Percentiles rank a stretch among this genome's conserved stretches.
Conservation (phyloP, 1,284 basidiomycete species). For the Apiotrichum gracile region DNA sequence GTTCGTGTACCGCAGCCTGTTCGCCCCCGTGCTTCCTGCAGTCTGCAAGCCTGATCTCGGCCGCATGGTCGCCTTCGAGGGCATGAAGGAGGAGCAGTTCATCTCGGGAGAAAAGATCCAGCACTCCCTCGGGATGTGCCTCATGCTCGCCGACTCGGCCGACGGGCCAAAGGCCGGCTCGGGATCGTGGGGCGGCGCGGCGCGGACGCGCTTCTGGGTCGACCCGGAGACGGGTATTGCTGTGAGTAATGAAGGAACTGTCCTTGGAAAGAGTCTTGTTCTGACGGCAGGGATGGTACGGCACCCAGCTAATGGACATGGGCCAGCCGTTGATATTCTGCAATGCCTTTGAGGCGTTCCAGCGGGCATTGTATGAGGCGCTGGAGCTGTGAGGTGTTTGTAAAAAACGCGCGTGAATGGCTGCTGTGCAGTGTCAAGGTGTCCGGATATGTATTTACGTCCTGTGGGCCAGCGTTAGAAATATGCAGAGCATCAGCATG, state of each 20-base stretch:
- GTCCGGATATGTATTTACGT: too few species aligned
- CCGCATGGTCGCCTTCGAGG: neutral
- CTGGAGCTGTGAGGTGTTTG: constrained; percentile 12
- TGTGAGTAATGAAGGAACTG: constrained; percentile 12
- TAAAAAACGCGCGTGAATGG: too few species aligned
- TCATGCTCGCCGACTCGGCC: neutral
- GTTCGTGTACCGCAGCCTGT: constrained; percentile 19
- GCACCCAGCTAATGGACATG: constrained; percentile 18
- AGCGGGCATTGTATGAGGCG: constrained; percentile 26
- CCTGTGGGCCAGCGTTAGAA: too few species aligned
- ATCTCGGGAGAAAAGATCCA: neutral
- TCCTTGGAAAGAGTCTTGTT: neutral
- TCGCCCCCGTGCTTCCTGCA: constrained; percentile 11
- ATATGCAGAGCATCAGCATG: too few species aligned
- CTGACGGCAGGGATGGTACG: constrained; percentile 7
- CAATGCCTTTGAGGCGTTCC: constrained; percentile 22
- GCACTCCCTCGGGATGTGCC: neutral
- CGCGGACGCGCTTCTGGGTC: constrained; percentile 28
- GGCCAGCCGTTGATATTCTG: constrained; percentile 13
- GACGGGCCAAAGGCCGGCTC: constrained; percentile 13
- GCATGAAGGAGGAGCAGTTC: neutral
- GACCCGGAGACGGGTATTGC: constrained; percentile 26
- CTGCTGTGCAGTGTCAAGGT: too few species aligned
- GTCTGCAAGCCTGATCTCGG: constrained; percentile 4
- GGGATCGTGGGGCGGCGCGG: constrained; percentile 26